Evolutionary conservation across 768 basidiomycete genomes (phyloP), one percentile per base, ranked within the genome.

Genomic region (Boletus tylopilopsis): DNA sequence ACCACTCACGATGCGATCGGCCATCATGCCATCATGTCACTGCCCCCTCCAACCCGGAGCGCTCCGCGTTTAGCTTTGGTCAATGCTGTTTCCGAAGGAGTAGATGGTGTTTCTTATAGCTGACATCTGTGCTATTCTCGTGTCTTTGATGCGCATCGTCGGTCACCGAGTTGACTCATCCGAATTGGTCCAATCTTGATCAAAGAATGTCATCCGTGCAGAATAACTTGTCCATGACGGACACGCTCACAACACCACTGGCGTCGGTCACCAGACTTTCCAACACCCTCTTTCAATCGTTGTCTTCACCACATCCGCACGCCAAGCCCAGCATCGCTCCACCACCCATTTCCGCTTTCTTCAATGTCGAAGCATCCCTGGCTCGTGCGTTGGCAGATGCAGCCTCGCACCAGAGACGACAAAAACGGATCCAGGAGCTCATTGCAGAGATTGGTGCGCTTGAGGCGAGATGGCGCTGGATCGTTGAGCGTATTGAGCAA

Each of bases 341-440:
- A 0, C 73, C 82, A 5, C 69, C 84, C 24, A 64, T 78, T 21
- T 52, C 64, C 1, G 76, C 83, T 0, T 85, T 92, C 61, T 64
- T 87, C 16, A 67, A 72, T 2, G 82, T 76, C 38, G 89, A 92
- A 60, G 71, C 76, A 21, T 72, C 77, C 3, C 73, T 92, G n/a
- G 82, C 87, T 0, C 67, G 69, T 23, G 85, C 85, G 13, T 71
- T 90, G 16, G 78, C 79, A 48, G 68, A 84, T 16, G 82, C 86
- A 1, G 80, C 84, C 47, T 67, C 73, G 22, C 90, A 92, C 60
- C 90, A 91, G 63, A 76, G 82, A 38, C 84, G 83, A 61, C 90
- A 92, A 64, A 71, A 84, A 40, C 77, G 73, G 51, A 89, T 91
- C 39, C 87, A 91, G 46, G 73, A 73, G 2, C 69, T 92, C 34